A percentile compares a stretch with the other conserved stretches of the same genome.
phyloP scores from a whole-genome alignment of 139 green algal genomes.

The Cymbomonas tetramitiformis region DNA sequence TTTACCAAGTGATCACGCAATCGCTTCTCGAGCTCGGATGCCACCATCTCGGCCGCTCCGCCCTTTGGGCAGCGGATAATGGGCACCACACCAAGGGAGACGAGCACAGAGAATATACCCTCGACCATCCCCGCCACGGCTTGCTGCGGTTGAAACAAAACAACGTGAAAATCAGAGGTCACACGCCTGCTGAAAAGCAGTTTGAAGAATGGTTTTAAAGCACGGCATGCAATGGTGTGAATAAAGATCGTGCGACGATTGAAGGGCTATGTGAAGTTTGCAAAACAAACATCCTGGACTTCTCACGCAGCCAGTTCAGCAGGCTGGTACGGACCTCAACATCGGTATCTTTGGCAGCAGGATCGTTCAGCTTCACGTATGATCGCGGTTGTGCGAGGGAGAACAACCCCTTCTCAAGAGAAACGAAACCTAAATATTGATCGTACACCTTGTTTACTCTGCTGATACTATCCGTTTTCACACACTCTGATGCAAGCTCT shows the following conservation, averaged over 20 bases:
- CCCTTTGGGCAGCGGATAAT: conserved; percentile 79
- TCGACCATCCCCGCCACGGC: conserved; percentile 63
- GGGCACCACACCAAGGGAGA: conserved; percentile 75
- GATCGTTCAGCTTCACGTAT: conserved; percentile 87
- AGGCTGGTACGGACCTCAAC: no score
- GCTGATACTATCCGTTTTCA: conserved; percentile 35
- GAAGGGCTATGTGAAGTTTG: no score
- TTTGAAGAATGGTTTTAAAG: background rate
- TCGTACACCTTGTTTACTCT: conserved; percentile 52
- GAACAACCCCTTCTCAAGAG: conserved; percentile 75
- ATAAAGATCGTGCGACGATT: no score
- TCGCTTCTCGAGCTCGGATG: conserved; percentile 47
- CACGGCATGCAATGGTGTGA: no score
- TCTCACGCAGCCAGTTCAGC: no score
- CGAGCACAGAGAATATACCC: conserved; percentile 75
- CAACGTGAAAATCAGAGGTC: background rate
- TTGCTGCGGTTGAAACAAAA: background rate
- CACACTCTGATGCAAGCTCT: conserved; percentile 33
- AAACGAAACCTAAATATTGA: conserved; percentile 78
- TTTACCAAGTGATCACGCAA: conserved; percentile 49
- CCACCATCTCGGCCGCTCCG: conserved; percentile 85
- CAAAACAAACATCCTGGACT: conserved; percentile 21
- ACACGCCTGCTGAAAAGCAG: background rate
- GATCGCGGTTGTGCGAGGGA: conserved; percentile 56
- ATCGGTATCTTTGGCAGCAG: conserved; percentile 56